Evolutionary conservation across 176 grass and related monocot species (phyloP).

Genomic region (Aegilops umbellulata): DNA sequence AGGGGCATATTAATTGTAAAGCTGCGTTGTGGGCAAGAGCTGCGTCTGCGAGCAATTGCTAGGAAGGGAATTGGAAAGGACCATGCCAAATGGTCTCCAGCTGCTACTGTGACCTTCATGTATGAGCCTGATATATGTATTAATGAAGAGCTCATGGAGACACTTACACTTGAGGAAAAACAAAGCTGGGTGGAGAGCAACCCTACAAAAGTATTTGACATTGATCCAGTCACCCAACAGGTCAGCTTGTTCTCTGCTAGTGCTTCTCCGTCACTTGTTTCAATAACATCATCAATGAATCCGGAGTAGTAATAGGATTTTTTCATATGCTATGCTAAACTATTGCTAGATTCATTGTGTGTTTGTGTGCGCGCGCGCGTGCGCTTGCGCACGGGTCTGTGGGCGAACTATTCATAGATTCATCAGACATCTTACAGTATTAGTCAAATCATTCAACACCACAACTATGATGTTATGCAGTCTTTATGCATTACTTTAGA

Average conservation of each 20-base stretch:
- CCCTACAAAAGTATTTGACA: slow-evolving; percentile 81
- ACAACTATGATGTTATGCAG: neutral
- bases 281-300: neutral
- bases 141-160: slow-evolving; percentile 87
- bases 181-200: slow-evolving; percentile 81
- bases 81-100: slow-evolving; percentile 94
- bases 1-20: slow-evolving; percentile 93
- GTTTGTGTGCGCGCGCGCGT: neutral
- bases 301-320: neutral
- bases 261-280: neutral
- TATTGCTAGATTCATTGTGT: neutral
- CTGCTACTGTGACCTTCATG: slow-evolving; percentile 95
- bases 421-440: neutral
- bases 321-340: neutral
- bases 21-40: slow-evolving; percentile 85
- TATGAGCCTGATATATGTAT: slow-evolving; percentile 90
- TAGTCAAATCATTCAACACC: neutral
- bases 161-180: slow-evolving; percentile 69
- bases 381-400: too few relatives aligned
- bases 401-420: neutral
- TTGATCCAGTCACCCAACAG: slow-evolving; percentile 73
- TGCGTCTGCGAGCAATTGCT: slow-evolving; percentile 93
- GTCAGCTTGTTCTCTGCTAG: slow-evolving; percentile 45
- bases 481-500: neutral
- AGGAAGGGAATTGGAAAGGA: slow-evolving; percentile 98